These are phyloP conservation scores for Yamadazyma friedrichii DNA, from an alignment of 1,139 yeast genomes.

Conservation along the genomic window DNA sequence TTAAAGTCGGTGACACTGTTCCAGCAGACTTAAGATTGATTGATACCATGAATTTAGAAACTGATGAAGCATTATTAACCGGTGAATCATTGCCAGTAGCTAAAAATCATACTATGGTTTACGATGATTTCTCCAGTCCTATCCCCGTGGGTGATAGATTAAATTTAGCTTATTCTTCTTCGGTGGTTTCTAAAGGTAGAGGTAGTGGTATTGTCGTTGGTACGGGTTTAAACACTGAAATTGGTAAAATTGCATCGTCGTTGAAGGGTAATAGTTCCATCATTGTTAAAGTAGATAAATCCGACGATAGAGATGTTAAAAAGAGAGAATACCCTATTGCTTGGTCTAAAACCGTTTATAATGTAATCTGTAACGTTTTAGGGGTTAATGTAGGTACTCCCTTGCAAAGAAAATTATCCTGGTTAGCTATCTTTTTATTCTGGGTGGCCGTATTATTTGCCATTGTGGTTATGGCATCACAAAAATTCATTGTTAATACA, in stretches of 20 bases:
- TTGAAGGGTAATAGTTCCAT: slow-evolving; percentile 28
- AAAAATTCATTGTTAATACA: slow-evolving; percentile 59
- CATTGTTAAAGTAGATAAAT: slow-evolving; percentile 28
- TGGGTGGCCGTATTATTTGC: slow-evolving; percentile 75
- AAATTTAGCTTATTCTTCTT: slow-evolving; percentile 72
- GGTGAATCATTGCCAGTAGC: slow-evolving; percentile 81
- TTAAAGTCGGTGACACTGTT: slow-evolving; percentile 73
- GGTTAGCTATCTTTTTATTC: slow-evolving; percentile 68
- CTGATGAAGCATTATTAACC: slow-evolving; percentile 78
- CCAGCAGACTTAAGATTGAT: slow-evolving; percentile 74
- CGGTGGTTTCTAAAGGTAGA: slow-evolving; percentile 74
- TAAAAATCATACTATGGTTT: slow-evolving; percentile 48
- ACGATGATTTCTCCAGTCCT: slow-evolving; percentile 30
- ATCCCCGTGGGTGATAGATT: slow-evolving; percentile 75
- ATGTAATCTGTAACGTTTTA: slow-evolving; percentile 60
- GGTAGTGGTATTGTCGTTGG: slow-evolving; percentile 66
- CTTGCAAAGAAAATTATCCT: slow-evolving; percentile 62
- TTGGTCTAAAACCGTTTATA: slow-evolving; percentile 16
- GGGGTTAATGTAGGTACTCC: slow-evolving; percentile 83
- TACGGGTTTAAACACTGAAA: slow-evolving; percentile 73
- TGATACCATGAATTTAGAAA: slow-evolving; percentile 65
- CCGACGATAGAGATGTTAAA: slow-evolving; percentile 24
- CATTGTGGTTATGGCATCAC: slow-evolving; percentile 78
- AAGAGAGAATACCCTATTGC: slow-evolving; percentile 49
- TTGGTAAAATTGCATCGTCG: slow-evolving; percentile 74